Percentiles rank a stretch among this genome's conserved stretches.
These are phyloP conservation scores for Claviceps purpurea DNA, from an alignment of 2,329 filamentous ascomycete genomes.

Conservation along the genomic window DNA sequence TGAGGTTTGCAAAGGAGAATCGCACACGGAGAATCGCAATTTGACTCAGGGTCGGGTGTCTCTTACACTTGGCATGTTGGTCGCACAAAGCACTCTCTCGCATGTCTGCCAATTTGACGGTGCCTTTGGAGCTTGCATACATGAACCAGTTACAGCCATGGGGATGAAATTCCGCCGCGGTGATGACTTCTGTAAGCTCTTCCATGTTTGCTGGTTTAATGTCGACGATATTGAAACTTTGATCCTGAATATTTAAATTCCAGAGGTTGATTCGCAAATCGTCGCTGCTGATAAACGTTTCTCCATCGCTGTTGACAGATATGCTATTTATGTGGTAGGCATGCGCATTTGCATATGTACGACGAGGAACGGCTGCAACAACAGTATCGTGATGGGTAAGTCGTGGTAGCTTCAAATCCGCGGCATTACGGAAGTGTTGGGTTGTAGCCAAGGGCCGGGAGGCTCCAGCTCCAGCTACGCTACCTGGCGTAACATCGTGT, in stretches of 20 bases:
- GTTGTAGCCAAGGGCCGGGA: conserved; percentile 55
- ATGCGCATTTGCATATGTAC: conserved; percentile 95
- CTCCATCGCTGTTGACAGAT: conserved; percentile 98
- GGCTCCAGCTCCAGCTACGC: conserved; percentile 59
- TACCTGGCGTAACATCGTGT: conserved; percentile 74
- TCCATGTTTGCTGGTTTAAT: conserved; percentile 99
- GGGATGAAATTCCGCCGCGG: conserved; percentile 93
- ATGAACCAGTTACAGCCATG: conserved; percentile 99
- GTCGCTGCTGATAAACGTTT: conserved; percentile 98
- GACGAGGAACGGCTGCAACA: conserved; percentile 85
- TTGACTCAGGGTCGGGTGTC: not conserved
- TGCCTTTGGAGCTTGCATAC: conserved; percentile 98
- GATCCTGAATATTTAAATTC: conserved; percentile 98
- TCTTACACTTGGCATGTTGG: conserved; percentile 78
- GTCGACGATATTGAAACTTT: conserved; percentile 99
- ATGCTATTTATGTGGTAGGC: conserved; percentile 99
- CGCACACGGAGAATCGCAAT: too few species aligned
- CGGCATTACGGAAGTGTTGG: conserved; percentile 63
- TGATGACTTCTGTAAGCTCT: conserved; percentile 96
- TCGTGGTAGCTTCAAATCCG: conserved; percentile 82
- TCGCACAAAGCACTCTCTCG: conserved; percentile 92
- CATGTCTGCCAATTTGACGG: conserved; percentile 98
- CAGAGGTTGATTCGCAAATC: conserved; percentile 95
- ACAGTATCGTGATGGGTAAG: conserved; percentile 98
- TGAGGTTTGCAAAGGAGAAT: not conserved